Evolutionary conservation across 2,329 filamentous ascomycete genomes (phyloP), one percentile per base, ranked within the genome.

Genomic region (Neurospora sp.): DNA sequence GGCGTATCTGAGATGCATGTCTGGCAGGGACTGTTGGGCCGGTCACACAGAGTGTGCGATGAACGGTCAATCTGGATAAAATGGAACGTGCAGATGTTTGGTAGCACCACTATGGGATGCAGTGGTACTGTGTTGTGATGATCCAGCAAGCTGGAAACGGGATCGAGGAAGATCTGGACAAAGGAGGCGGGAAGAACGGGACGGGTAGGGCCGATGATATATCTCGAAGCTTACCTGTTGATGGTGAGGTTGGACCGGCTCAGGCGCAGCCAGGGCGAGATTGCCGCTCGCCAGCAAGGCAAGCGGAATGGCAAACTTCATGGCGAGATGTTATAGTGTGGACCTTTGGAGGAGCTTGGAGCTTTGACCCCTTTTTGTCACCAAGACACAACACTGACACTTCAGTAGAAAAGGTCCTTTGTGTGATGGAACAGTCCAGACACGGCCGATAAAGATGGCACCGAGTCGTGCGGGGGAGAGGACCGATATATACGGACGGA

Each of bases 231-330:
- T 57, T 70, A 74, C 75, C 71, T 76, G 69, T 19, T 71, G 43
- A 36, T 41, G 66, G 23, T 3, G 12, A 52, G 11, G 46, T 36
- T 46, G 68, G 41, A 67, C 67, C 23, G 69, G 73, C 28, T 38
- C 52, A 28, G 70, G 33, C 10, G 66, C 67, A 43, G 74, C 76
- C 66, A 70, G 68, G 62, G 69, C 74, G 57, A 74, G 71, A 67
- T 70, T 72, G 69, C 74, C 69, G 71, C 71, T 71, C 65, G 72
- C 74, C 69, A 77, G 70, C 65, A 75, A 70, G 69, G 73, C 72
- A 68, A 76, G 72, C 67, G 70, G 72, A 67, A 71, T 67, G 52
- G 70, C 68, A 68, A 71, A 67, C 71, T 72, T 77, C 77, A 78
- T 78, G 71, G 37, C 69, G 67, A n/a, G 52, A 39, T 68, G 38